Evolutionary conservation across 495 filamentous ascomycete genomes (phyloP), one percentile per base, ranked within the genome.

Genomic region (Hypomontagnella submonticulosa): DNA sequence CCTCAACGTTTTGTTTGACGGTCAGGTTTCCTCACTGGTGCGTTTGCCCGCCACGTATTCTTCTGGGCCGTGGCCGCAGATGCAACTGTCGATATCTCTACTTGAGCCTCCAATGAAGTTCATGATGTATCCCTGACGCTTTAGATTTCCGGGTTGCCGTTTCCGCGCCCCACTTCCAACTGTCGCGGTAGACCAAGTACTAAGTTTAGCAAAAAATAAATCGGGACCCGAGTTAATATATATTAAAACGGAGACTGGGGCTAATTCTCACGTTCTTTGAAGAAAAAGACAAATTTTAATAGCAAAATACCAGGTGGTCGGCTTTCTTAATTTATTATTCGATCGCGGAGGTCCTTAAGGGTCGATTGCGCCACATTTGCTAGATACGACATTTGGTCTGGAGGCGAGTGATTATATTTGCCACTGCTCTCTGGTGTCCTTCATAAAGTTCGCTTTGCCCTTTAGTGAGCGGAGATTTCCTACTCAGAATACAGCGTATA

Each of bases 201-300:
- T n/a, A n/a, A n/a, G n/a, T n/a, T n/a, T n/a, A n/a, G n/a, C n/a
- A 49, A 42, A 63, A 68, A 59, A 48, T 59, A 59, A 66, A 66
- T 38, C 36, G 62, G 59, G 58, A 23, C 32, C 23, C 27, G 16
- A 57, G 23, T 53, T 27, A 36, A 53, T 63, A 58, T 67, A 50
- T 55, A 56, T 56, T 55, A 56, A 27, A 56, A 13, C 13, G 30
- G 30, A 6, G 9, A 38, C 30, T 54, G 23, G 30, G 44, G 13
- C 18, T 19, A 57, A 50, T 43, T 18, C 18, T 13, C 33, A 10
- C 47, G 27, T 38, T 53, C 33, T 10, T 59, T 16, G 30, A 50
- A n/a, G n/a, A n/a, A n/a, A n/a, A 46, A 40, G 20, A 53, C 12
- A 32, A 51, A 34, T 42, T 63, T 52, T 16, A 36, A 46, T 38